Evolutionary conservation across 73 alveolate genomes (phyloP), one percentile per base, ranked within the genome.

Genomic region (Symbiodinium pilosum): DNA sequence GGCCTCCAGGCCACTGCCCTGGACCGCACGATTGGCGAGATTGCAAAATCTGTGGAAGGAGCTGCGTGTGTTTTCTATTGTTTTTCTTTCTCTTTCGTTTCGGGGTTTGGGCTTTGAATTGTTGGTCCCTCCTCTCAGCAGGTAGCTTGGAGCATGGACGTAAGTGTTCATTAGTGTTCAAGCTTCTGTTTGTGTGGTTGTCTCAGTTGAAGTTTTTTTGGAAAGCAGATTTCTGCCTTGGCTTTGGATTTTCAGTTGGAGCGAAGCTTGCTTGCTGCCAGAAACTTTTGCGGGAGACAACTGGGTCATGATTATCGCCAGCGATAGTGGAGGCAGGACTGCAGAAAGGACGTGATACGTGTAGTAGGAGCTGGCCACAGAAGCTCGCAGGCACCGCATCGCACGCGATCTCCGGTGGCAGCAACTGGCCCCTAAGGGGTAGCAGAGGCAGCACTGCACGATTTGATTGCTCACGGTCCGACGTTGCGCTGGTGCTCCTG

Each of bases 391-490:
- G 94, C 34, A 40, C 94, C 1, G 94, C 86, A 21, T 36, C 94
- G 2, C 94, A 39, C 42, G 39, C n/a, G 69, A 59, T 64, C 69
- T 87, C 94, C 32, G 94, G 94, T 14, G 94, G 86, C 71, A 87
- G 94, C 86, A 87, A 87, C 94, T 87, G 94, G 94, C 94, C 94
- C 7, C 69, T 87, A 68, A 84, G 94, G 16, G 94, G 94, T 18
- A 87, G 86, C 51, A 34, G 41, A 87, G 94, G 94, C 71, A 21
- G 28, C 43, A 8, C 34, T 5, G 36, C 36, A 59, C 3, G 77
- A 20, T 9, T 52, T 52, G 69, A 12, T 52, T 52, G 9, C 69
- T 52, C 9, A 52, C 69, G 20, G 9, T 9, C 69, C 28, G 20
- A 52, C 28, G 69, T 52, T 52, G 9, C 28, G 9, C 28, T 52